These are phyloP conservation scores for Daldinia decipiens DNA, from an alignment of 495 filamentous ascomycete species.

Conservation along the genomic window DNA sequence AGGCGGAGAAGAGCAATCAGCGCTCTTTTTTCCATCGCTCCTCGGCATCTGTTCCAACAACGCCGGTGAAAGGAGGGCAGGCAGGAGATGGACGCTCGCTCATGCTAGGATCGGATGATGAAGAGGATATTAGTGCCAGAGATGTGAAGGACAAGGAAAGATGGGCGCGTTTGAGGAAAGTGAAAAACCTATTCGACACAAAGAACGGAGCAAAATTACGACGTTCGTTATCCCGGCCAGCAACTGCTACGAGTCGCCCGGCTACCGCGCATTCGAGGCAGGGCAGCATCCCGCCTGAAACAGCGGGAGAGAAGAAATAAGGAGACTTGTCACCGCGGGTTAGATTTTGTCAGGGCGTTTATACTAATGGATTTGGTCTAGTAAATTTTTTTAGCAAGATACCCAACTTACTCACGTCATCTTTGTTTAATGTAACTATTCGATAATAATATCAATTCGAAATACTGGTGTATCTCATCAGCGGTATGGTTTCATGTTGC, in stretches of 20 bases:
- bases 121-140: constrained; percentile 54
- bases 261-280: constrained; percentile 42
- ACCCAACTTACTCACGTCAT: constrained; percentile 20
- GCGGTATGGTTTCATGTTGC: constrained; percentile 9
- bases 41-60: constrained; percentile 40
- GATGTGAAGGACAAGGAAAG: constrained; percentile 66
- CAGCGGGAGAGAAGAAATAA: constrained; percentile 25
- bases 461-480: neutral
- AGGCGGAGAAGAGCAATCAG: constrained; percentile 39
- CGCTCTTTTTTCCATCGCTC: constrained; percentile 41
- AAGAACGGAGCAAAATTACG: constrained; percentile 58
- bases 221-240: constrained; percentile 48
- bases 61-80: constrained; percentile 34
- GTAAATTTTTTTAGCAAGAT: constrained; percentile 29
- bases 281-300: constrained; percentile 39
- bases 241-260: constrained; percentile 33
- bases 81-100: constrained; percentile 23
- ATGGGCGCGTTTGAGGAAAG: constrained; percentile 63
- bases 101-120: constrained; percentile 40
- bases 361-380: neutral
- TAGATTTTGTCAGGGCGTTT: constrained; percentile 10
- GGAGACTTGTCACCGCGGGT: constrained; percentile 2
- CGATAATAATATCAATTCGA: constrained; percentile 16
- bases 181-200: constrained; percentile 67
- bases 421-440: constrained; percentile 3